Conservation (phyloP, 225 moss, liverwort and hornwort species). For the Ulota crispa region DNA sequence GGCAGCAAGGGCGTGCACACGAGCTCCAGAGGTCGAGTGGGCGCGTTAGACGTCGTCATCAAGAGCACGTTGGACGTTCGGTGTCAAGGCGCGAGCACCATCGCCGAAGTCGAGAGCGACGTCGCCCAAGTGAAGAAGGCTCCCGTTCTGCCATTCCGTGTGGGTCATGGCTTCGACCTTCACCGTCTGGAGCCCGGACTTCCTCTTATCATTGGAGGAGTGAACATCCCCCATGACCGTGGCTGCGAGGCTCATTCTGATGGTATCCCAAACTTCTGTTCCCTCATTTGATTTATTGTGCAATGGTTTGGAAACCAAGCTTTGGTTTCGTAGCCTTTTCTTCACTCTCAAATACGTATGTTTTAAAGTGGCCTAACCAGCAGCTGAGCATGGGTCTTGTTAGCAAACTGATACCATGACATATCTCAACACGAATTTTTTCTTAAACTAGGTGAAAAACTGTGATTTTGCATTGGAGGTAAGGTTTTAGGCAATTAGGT, state of each 20-base stretch:
- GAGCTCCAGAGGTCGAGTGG: constrained; percentile 23
- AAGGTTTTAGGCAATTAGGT: neutral
- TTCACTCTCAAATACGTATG: neutral
- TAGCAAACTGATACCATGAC: too few species aligned
- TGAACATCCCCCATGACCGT: constrained; percentile 90
- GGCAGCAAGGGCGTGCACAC: constrained; percentile 28
- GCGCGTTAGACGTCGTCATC: neutral
- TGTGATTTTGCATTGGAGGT: neutral
- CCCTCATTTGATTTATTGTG: neutral
- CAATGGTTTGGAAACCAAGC: neutral
- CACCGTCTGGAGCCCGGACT: constrained; percentile 88
- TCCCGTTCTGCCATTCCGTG: constrained; percentile 79
- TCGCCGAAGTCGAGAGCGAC: constrained; percentile 52
- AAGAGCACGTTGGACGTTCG: constrained; percentile 12
- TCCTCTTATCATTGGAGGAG: constrained; percentile 89
- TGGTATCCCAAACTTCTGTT: constrained; percentile 36
- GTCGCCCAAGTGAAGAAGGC: constrained; percentile 49
- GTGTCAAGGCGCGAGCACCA: constrained; percentile 52
- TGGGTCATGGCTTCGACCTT: constrained; percentile 95
- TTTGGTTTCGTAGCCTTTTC: neutral
- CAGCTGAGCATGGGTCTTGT: neutral
- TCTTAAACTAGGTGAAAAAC: neutral
- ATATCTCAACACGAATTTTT: neutral
- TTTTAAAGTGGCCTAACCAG: neutral
- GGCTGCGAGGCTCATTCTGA: constrained; percentile 98